Conservation (phyloP, 2,329 filamentous ascomycete genomes). For the Tolypocladium endophyticum region DNA sequence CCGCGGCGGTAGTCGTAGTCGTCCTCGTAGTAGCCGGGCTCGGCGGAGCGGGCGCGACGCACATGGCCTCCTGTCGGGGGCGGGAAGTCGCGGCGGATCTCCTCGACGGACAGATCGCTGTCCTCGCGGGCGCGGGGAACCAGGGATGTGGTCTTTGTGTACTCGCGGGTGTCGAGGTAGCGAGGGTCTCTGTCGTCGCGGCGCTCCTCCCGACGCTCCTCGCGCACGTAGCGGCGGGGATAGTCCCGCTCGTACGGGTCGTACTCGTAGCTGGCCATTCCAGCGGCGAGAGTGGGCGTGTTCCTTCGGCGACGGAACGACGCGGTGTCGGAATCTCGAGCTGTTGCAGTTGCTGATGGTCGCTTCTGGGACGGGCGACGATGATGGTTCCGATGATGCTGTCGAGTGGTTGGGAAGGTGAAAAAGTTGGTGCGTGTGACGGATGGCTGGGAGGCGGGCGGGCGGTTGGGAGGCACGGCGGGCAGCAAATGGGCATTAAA, state of each 20-base stretch:
- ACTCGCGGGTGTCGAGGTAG: constrained; percentile 42
- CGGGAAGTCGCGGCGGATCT: constrained; percentile 75
- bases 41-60: constrained; percentile 54
- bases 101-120: constrained; percentile 67
- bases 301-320: background rate
- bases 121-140: constrained; percentile 56
- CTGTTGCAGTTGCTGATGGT: background rate
- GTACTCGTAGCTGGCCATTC: constrained; percentile 45
- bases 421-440: background rate
- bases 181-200: constrained; percentile 41
- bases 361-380: background rate
- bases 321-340: background rate
- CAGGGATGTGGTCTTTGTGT: constrained; percentile 34
- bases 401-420: background rate
- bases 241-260: constrained; percentile 44
- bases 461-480: background rate
- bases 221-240: constrained; percentile 40
- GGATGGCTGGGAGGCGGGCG: background rate
- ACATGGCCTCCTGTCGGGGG: constrained; percentile 47
- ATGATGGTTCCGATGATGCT: background rate
- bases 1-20: constrained; percentile 34
- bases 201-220: constrained; percentile 43
- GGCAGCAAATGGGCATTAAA: background rate
- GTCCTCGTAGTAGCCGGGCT: constrained; percentile 48
- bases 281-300: background rate